Evolutionary conservation across 805 yeast genomes (phyloP).

Genomic region (Nakazawaea molendinolei): DNA sequence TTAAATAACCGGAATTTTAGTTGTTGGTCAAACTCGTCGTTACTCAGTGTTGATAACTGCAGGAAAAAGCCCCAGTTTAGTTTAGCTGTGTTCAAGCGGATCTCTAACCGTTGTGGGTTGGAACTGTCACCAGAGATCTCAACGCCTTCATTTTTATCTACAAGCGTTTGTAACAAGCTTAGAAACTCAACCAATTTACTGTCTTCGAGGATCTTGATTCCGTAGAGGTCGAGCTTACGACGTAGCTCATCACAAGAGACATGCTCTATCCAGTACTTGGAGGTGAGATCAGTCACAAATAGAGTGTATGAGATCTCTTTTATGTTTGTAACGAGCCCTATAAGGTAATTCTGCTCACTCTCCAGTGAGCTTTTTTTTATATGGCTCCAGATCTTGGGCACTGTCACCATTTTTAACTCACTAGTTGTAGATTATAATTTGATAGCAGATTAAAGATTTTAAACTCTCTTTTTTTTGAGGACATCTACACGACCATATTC

Average conservation of each 20-base stretch:
- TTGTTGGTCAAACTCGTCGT: background rate
- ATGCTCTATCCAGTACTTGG: slow-evolving; percentile 3
- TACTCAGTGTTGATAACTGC: background rate
- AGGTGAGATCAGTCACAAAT: slow-evolving; percentile 1
- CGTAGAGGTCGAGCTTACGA: background rate
- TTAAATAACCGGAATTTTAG: background rate
- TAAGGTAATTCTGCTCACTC: background rate
- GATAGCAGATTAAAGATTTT: too few relatives aligned
- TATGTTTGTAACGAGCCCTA: background rate
- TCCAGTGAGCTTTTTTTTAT: background rate
- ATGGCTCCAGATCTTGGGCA: slow-evolving; percentile 5
- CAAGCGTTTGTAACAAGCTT: background rate
- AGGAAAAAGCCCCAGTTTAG: slow-evolving; percentile 6
- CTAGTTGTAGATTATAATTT: background rate
- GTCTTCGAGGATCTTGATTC: background rate
- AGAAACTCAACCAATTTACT: slow-evolving; percentile 1
- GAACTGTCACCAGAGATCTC: too few relatives aligned
- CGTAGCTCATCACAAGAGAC: background rate
- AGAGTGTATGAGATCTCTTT: background rate
- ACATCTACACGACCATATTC: background rate
- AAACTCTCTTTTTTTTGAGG: too few relatives aligned
- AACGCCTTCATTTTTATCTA: too few relatives aligned
- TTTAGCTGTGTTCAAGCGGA: background rate
- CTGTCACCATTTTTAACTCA: background rate
- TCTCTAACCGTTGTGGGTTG: background rate